phyloP scores from a whole-genome alignment of 306 rosid genomes.

The Lotus japonicus region DNA sequence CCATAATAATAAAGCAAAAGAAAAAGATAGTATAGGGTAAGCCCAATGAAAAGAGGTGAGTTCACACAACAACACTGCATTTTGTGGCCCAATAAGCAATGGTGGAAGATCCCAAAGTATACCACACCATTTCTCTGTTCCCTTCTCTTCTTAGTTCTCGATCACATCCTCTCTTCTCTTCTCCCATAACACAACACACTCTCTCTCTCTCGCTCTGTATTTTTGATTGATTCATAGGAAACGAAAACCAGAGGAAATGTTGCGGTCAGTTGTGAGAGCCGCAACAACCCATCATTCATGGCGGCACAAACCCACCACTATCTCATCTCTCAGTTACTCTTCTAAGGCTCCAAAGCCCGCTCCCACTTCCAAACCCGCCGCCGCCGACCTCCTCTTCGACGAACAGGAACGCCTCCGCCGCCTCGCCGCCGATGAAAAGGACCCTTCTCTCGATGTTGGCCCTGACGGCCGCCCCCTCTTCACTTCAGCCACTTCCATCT shows the following conservation, averaged over 20 bases:
- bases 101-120: not conserved
- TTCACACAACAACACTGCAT: too few relatives aligned
- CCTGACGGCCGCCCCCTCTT: conserved; percentile 70
- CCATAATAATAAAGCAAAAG: too few relatives aligned
- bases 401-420: conserved; percentile 52
- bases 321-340: conserved; percentile 33
- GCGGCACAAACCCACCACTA: conserved; percentile 16
- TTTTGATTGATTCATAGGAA: not conserved
- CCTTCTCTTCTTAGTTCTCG: not conserved
- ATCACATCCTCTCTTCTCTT: not conserved
- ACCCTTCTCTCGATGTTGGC: conserved; percentile 64
- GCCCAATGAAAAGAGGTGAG: too few relatives aligned
- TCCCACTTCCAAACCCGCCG: conserved; percentile 20
- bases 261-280: conserved; percentile 41
- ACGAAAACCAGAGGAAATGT: conserved; percentile 30
- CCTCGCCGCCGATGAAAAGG: conserved; percentile 59
- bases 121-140: not conserved
- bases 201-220: not conserved
- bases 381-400: conserved; percentile 40
- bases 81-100: not conserved
- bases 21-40: too few relatives aligned
- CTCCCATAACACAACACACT: conserved; percentile 26
- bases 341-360: conserved; percentile 38
- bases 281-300: conserved; percentile 25
- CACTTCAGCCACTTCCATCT: conserved; percentile 49